These are phyloP conservation scores for Trichosporon sp. DNA, from an alignment of 1,284 basidiomycete species.

Conservation along the genomic window DNA sequence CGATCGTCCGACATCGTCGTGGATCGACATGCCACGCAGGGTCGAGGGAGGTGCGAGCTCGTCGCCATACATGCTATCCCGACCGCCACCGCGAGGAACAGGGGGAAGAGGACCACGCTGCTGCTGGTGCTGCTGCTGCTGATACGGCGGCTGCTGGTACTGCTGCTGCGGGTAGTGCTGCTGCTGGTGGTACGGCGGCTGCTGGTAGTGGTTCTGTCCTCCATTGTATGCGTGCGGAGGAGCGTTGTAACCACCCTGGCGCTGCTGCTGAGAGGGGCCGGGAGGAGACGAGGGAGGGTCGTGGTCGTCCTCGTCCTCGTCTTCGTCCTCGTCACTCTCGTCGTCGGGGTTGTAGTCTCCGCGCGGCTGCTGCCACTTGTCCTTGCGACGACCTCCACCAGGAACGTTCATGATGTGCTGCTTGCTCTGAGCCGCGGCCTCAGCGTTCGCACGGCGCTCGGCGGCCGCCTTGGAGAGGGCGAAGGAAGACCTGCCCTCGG, in stretches of 20 bases:
- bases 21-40: conserved; percentile 12
- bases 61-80: conserved; percentile 9
- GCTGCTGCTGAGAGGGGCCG: neutral
- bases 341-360: conserved; percentile 10
- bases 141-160: conserved; percentile 9
- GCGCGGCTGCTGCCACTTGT: neutral
- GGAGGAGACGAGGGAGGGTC: conserved; percentile 3
- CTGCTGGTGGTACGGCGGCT: conserved; percentile 4
- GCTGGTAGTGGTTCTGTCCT: neutral
- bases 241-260: neutral
- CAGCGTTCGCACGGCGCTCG: conserved; percentile 71
- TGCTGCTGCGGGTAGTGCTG: conserved; percentile 1
- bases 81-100: neutral
- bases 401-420: conserved; percentile 54
- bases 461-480: conserved; percentile 72
- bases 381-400: conserved; percentile 30
- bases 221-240: neutral
- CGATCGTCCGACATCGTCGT: conserved; percentile 9
- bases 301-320: conserved; percentile 58
- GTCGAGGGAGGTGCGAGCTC: neutral
- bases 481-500: conserved; percentile 65
- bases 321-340: conserved; percentile 62
- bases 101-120: conserved; percentile 4
- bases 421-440: conserved; percentile 59
- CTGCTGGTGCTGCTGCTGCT: conserved; percentile 3